phyloP scores from a whole-genome alignment of 1,284 basidiomycete genomes.

The Cryptococcus wingfieldii region DNA sequence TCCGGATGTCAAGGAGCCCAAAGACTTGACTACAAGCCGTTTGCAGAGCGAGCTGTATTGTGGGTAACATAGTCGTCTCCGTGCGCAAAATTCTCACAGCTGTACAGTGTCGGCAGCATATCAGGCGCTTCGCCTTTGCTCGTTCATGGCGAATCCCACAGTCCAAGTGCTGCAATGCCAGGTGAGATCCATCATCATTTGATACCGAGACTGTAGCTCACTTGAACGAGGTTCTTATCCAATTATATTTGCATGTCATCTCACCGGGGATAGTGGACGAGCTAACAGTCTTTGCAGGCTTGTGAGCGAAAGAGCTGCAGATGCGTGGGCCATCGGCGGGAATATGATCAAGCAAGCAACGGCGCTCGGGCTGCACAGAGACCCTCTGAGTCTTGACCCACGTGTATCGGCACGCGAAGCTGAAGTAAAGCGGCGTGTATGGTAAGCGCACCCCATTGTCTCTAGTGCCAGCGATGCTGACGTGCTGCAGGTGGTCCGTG shows the following conservation, averaged over 20 bases:
- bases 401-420: slow-evolving; percentile 42
- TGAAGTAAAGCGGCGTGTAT: slow-evolving; percentile 42
- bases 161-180: slow-evolving; percentile 42
- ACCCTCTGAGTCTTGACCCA: slow-evolving; percentile 41
- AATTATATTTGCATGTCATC: slow-evolving; percentile 37
- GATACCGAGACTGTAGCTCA: not conserved
- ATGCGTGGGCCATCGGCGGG: slow-evolving; percentile 44
- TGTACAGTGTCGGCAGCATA: slow-evolving; percentile 45
- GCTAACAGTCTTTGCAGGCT: slow-evolving; percentile 9
- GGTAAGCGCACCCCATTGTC: slow-evolving; percentile 16
- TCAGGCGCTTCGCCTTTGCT: slow-evolving; percentile 47
- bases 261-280: not conserved
- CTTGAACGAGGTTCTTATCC: slow-evolving; percentile 31
- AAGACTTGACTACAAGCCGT: slow-evolving; percentile 43
- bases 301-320: slow-evolving; percentile 44
- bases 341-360: slow-evolving; percentile 44
- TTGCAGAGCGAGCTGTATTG: slow-evolving; percentile 48
- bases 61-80: slow-evolving; percentile 12
- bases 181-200: slow-evolving; percentile 6
- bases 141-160: slow-evolving; percentile 46
- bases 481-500: slow-evolving; percentile 41
- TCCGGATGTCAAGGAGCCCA: slow-evolving; percentile 13
- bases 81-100: not conserved
- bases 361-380: slow-evolving; percentile 47
- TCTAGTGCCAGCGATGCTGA: not conserved